phyloP scores from a whole-genome alignment of 768 basidiomycete genomes.

The Termitomyces sp. region DNA sequence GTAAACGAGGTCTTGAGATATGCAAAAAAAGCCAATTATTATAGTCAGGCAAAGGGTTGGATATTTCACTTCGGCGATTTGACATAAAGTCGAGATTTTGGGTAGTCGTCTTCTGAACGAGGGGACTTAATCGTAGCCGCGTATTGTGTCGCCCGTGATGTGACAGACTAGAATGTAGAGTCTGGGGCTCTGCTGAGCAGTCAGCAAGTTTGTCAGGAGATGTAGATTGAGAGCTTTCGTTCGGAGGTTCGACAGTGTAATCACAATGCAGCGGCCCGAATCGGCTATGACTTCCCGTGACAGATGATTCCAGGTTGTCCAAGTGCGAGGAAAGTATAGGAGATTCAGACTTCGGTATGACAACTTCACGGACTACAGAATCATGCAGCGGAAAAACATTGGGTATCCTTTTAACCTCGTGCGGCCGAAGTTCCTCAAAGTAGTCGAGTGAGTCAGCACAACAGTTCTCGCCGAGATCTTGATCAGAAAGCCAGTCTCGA shows the following conservation, averaged over 20 bases:
- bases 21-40: slow-evolving; percentile 3
- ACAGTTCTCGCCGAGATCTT: not conserved
- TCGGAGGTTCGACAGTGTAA: not conserved
- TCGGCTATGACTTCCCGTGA: not conserved
- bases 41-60: not conserved
- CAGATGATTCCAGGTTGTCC: not conserved
- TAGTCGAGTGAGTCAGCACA: not conserved
- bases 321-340: not conserved
- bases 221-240: not conserved
- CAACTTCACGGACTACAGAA: not conserved
- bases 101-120: not conserved
- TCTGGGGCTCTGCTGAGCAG: not conserved
- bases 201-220: not conserved
- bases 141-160: not conserved
- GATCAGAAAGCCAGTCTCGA: slow-evolving; percentile 23
- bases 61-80: not conserved
- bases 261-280: not conserved
- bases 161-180: not conserved
- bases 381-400: not conserved
- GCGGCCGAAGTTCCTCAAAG: not conserved
- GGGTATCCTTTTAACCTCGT: not conserved
- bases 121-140: not conserved
- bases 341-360: not conserved
- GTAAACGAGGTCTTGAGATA: slow-evolving; percentile 12
- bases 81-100: not conserved